phyloP scores from a whole-genome alignment of 2,329 filamentous ascomycete genomes.

The Trichoderma endophyticum region DNA sequence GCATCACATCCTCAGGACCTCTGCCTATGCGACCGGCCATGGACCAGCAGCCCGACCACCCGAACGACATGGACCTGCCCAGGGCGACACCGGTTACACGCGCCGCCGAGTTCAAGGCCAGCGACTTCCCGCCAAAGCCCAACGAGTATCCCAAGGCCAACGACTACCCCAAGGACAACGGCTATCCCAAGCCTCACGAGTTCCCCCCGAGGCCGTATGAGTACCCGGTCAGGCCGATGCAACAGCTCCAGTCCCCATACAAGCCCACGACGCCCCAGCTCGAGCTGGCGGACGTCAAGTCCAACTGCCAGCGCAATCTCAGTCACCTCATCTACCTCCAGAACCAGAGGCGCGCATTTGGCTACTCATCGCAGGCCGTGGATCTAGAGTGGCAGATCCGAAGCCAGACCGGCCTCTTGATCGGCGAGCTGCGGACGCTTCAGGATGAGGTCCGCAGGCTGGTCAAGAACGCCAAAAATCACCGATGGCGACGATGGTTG shows the following conservation, averaged over 20 bases:
- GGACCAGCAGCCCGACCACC: slow-evolving; percentile 25
- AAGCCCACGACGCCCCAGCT: slow-evolving; percentile 21
- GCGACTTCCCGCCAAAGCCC: slow-evolving; percentile 5
- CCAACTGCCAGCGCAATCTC: slow-evolving; percentile 36
- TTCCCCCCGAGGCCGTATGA: slow-evolving; percentile 14
- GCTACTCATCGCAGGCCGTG: slow-evolving; percentile 30
- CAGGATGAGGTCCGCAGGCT: slow-evolving; percentile 43
- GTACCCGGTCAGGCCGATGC: slow-evolving; percentile 12
- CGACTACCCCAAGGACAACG: not conserved
- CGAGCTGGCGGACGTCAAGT: slow-evolving; percentile 29
- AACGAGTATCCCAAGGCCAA: not conserved
- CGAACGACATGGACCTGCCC: slow-evolving; percentile 23
- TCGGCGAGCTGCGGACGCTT: slow-evolving; percentile 44
- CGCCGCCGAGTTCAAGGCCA: slow-evolving; percentile 16
- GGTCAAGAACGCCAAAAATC: slow-evolving; percentile 43
- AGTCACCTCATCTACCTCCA: slow-evolving; percentile 36
- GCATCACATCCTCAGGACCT: not conserved
- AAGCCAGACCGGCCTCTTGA: slow-evolving; percentile 40
- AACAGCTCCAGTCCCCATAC: slow-evolving; percentile 11
- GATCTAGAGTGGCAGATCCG: slow-evolving; percentile 44
- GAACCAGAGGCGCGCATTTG: slow-evolving; percentile 29
- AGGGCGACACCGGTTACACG: slow-evolving; percentile 5
- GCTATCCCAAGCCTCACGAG: slow-evolving; percentile 4
- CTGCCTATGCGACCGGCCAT: slow-evolving; percentile 23
- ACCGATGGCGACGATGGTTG: slow-evolving; percentile 52